Conservation (phyloP, 2,329 filamentous ascomycete species). For the Nectriaceae sp. region DNA sequence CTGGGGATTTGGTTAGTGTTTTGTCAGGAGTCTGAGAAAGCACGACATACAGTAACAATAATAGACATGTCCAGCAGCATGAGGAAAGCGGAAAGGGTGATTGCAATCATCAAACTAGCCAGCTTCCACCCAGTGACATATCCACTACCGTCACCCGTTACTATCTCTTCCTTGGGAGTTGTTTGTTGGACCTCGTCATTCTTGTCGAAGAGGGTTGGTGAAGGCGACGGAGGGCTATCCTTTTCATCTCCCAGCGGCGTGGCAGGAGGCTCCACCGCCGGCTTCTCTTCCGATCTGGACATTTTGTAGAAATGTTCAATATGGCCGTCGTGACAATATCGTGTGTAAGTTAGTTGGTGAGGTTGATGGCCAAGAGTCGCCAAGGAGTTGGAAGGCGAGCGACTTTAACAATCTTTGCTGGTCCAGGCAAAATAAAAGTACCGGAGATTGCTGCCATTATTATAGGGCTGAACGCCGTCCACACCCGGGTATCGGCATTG, state of each 20-base stretch:
- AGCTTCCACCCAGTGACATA: constrained; percentile 33
- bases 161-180: constrained; percentile 6
- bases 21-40: neutral
- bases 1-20: constrained; percentile 22
- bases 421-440: constrained; percentile 4
- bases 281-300: constrained; percentile 1
- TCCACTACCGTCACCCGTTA: constrained; percentile 13
- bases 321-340: constrained; percentile 10
- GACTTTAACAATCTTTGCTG: constrained; percentile 10
- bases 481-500: constrained; percentile 5
- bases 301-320: too few relatives aligned
- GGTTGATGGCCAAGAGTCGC: neutral
- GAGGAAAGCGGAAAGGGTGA: constrained; percentile 48
- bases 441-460: constrained; percentile 5
- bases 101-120: constrained; percentile 35
- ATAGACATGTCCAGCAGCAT: constrained; percentile 56
- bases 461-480: constrained; percentile 9
- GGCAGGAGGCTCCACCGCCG: neutral
- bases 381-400: constrained; percentile 7
- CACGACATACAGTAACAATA: constrained; percentile 47
- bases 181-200: constrained; percentile 5
- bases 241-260: constrained; percentile 5
- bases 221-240: constrained; percentile 7
- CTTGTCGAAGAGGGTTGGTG: constrained; percentile 21
- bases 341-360: too few relatives aligned